Percentiles rank a stretch among this genome's conserved stretches.
These are phyloP conservation scores for Ophiostoma montium DNA, from an alignment of 2,329 filamentous ascomycete genomes.

Conservation along the genomic window DNA sequence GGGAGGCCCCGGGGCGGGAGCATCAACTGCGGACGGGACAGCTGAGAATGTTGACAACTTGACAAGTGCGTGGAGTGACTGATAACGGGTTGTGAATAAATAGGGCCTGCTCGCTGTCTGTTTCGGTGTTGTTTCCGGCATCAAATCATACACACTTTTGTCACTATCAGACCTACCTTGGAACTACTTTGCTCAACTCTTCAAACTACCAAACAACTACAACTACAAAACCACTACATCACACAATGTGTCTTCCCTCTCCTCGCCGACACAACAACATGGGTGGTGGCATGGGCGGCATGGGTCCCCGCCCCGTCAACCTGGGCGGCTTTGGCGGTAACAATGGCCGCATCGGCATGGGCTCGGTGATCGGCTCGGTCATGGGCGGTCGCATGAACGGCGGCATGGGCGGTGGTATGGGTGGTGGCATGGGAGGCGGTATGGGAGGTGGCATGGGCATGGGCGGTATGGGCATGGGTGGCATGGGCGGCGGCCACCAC, in stretches of 20 bases:
- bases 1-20: too few relatives aligned
- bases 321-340: background rate
- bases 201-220: background rate
- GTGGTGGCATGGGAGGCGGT: background rate
- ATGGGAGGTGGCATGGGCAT: background rate
- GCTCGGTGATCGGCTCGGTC: background rate
- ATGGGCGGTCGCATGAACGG: background rate
- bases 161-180: too few relatives aligned
- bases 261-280: background rate
- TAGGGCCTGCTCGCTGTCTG: too few relatives aligned
- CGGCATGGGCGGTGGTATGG: background rate
- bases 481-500: background rate
- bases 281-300: background rate
- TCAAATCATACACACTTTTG: too few relatives aligned
- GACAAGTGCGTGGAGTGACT: too few relatives aligned
- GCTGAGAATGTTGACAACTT: too few relatives aligned
- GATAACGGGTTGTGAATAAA: too few relatives aligned
- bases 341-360: background rate
- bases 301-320: conserved; percentile 2
- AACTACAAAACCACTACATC: background rate
- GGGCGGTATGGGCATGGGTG: background rate
- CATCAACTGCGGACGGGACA: too few relatives aligned
- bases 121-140: too few relatives aligned
- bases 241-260: background rate
- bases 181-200: too few relatives aligned